Base-by-base conservation (phyloP, 75 land plant genomes). In the Sequoiadendron giganteum region DNA sequence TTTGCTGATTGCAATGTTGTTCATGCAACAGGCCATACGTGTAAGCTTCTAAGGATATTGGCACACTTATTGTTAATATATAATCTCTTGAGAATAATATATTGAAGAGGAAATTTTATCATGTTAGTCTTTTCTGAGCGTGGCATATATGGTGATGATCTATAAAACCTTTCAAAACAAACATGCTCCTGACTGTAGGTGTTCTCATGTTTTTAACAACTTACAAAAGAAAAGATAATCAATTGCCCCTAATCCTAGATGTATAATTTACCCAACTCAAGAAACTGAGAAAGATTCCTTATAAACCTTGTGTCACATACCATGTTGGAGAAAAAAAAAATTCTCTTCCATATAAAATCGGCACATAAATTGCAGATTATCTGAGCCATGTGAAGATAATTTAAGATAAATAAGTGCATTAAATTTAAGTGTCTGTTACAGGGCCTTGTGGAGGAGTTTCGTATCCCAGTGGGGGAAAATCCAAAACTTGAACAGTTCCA, bases 11-110 rank as follows among this genome's bases (percentile, higher is more conserved):
- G 99, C 99, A 10, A 91, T 97, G 94, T 95, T 98, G 32, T 98
- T 98, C 88, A 94, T 97, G 95, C 97, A 98, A 89, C 97, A 98
- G 87, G 99, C 99, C 36, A 93, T 98, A 34, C 94, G 94, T 88
- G 99, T 96, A 86, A 89, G 91, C 16, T 86, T 78, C 40, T 48
- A 49, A 14, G 38, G 39, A 43, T 40, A 82, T 47, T 82, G 15
- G 5, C 14, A 45, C 19, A 1, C 28, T 32, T 34, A 75, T 10
- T 65, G 70, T 65, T 75, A 8, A 32, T 32, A 9, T 75, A 34
- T 75, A 75, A 14, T 75, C 39, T 75, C 16, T 75, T 75, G 39
- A 75, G 75, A 34, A 14, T 30, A 75, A 75, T 34, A 34, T 75
- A 75, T 13, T 34, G 39, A 32, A 32, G 38, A 3, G 38, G 76